Conservation (phyloP, 1,139 yeast species). For the Kodamaea derodonti region DNA sequence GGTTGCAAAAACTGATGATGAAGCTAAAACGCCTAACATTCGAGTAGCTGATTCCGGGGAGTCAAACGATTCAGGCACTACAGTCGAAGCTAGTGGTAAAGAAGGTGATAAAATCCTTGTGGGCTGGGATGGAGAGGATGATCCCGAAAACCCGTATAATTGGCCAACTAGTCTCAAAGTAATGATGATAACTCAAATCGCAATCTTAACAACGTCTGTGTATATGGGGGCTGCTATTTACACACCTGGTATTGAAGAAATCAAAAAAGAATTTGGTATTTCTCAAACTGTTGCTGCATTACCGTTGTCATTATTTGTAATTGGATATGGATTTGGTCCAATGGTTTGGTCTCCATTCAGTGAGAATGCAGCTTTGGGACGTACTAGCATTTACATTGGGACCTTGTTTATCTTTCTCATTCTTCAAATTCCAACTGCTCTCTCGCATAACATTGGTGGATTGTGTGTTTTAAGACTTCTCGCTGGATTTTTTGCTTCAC, state of each 20-base stretch:
- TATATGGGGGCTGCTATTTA: conserved; percentile 61
- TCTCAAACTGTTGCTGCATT: conserved; percentile 23
- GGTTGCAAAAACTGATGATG: not conserved
- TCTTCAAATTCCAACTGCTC: conserved; percentile 30
- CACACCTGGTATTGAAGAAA: conserved; percentile 48
- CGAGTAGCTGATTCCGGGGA: not conserved
- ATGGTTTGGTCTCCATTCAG: conserved; percentile 36
- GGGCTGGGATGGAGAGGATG: conserved; percentile 47
- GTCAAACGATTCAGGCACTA: conserved; percentile 1
- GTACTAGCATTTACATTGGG: conserved; percentile 37
- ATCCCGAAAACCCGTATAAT: conserved; percentile 56
- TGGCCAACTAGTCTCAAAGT: conserved; percentile 44
- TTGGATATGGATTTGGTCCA: conserved; percentile 39
- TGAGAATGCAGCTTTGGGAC: conserved; percentile 46
- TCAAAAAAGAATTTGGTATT: conserved; percentile 26
- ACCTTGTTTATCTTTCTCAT: conserved; percentile 28
- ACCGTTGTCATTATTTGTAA: conserved; percentile 34
- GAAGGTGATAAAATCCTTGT: conserved; percentile 14
- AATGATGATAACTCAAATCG: conserved; percentile 35
- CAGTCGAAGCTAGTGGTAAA: conserved; percentile 1
- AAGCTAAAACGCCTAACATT: no score
- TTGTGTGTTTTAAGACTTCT: conserved; percentile 29
- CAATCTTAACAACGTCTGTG: conserved; percentile 47
- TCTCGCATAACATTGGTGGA: conserved; percentile 25
- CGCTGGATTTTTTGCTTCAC: conserved; percentile 33